These are phyloP conservation scores for Achlya hypogyna DNA, from an alignment of 352 stramenopile species.

Conservation along the genomic window DNA sequence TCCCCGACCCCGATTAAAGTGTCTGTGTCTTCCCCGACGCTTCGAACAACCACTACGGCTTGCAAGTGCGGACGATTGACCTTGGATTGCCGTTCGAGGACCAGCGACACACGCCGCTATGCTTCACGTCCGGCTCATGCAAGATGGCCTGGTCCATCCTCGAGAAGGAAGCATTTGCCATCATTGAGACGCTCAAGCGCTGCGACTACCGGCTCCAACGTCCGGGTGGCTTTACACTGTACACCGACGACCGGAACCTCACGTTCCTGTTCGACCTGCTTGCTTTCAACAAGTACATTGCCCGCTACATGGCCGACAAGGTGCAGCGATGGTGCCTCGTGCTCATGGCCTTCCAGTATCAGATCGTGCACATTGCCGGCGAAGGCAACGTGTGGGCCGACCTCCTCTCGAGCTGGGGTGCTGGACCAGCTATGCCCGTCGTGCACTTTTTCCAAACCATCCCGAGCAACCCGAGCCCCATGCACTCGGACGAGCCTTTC, in stretches of 20 bases:
- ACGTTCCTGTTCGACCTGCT: not conserved
- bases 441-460: not conserved
- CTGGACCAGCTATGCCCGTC: not conserved
- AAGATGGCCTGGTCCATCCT: not conserved
- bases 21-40: constrained; percentile 16
- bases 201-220: constrained; percentile 5
- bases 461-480: not conserved
- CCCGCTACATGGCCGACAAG: constrained; percentile 24
- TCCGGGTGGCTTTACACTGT: constrained; percentile 2
- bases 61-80: not conserved
- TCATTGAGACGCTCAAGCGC: constrained; percentile 2
- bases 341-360: constrained; percentile 20
- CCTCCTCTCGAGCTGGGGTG: constrained; percentile 21
- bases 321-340: constrained; percentile 22
- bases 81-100: not conserved
- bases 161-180: constrained; percentile 16
- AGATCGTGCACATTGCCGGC: constrained; percentile 18
- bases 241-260: constrained; percentile 14
- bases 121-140: constrained; percentile 3
- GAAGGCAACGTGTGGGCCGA: constrained; percentile 19
- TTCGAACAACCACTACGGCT: not conserved
- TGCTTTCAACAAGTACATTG: not conserved
- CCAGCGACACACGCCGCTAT: not conserved
- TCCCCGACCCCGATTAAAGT: not conserved
- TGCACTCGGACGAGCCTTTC: constrained; percentile 3